A percentile compares a stretch with the other conserved stretches of the same genome.
Evolutionary conservation across 208 protist species (phyloP).

Genomic region (Acanthamoeba culbertsoni): DNA sequence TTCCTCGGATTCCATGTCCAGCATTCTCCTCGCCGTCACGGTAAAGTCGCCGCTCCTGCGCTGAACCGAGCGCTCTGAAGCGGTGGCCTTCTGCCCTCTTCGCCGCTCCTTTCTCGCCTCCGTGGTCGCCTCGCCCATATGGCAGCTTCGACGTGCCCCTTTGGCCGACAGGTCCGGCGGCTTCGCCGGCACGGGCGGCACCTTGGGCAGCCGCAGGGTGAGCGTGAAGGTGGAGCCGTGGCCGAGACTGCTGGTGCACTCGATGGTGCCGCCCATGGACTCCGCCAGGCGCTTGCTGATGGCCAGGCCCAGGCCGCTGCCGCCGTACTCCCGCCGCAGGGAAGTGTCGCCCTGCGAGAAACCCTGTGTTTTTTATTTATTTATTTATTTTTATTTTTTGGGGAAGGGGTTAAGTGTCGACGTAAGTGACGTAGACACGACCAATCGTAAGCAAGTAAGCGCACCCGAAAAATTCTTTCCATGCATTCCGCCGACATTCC

Average conservation of each 20-base stretch:
- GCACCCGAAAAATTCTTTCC: conserved; percentile 36
- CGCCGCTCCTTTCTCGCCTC: too few species aligned
- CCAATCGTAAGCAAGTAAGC: not conserved
- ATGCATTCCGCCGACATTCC: conserved; percentile 65
- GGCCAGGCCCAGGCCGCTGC: conserved; percentile 19
- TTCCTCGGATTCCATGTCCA: not conserved
- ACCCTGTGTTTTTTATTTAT: not conserved
- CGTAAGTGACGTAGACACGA: not conserved
- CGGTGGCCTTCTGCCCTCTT: too few species aligned
- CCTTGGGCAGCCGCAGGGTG: not conserved
- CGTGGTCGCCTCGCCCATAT: too few species aligned
- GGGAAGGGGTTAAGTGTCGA: not conserved
- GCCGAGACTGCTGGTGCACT: not conserved
- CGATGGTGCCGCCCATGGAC: conserved; percentile 38
- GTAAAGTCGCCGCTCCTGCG: not conserved
- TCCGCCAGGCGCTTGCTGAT: conserved; percentile 46
- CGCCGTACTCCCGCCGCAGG: conserved; percentile 26
- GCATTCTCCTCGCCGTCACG: not conserved
- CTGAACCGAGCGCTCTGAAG: not conserved
- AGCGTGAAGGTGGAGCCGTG: conserved; percentile 18
- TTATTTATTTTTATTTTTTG: too few species aligned
- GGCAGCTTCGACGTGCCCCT: too few species aligned
- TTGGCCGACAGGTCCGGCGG: not conserved
- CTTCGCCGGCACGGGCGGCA: not conserved
- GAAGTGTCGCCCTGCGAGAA: conserved; percentile 48